Percentiles rank a stretch among this genome's conserved stretches.
Conservation (phyloP, 2,329 filamentous ascomycete species). For the Fusarium coicis region DNA sequence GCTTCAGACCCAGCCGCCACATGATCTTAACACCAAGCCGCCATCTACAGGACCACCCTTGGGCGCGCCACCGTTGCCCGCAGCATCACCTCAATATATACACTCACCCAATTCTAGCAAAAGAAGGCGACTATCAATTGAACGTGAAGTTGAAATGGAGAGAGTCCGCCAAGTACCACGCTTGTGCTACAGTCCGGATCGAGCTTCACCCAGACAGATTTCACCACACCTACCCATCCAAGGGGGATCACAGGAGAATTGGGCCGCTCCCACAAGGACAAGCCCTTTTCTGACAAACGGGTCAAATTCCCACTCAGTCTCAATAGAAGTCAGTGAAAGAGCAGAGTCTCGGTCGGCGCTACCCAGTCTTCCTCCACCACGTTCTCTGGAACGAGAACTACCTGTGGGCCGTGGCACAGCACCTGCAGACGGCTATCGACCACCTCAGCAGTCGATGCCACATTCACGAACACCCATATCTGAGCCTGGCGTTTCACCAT, state of each 20-base stretch:
- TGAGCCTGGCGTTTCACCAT: slow-evolving; percentile 48
- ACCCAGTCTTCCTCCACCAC: slow-evolving; percentile 53
- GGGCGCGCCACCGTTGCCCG: slow-evolving; percentile 43
- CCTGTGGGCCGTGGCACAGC: slow-evolving; percentile 48
- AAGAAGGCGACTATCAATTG: slow-evolving; percentile 58
- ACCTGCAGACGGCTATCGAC: slow-evolving; percentile 52
- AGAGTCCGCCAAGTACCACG: slow-evolving; percentile 59
- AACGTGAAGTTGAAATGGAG: slow-evolving; percentile 53
- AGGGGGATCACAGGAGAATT: slow-evolving; percentile 48
- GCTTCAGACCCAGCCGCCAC: slow-evolving; percentile 49
- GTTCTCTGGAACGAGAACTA: slow-evolving; percentile 52
- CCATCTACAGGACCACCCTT: slow-evolving; percentile 51
- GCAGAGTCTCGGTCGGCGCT: slow-evolving; percentile 52
- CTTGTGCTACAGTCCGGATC: slow-evolving; percentile 54
- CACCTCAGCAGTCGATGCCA: slow-evolving; percentile 40
- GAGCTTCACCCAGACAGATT: slow-evolving; percentile 46
- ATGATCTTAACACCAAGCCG: slow-evolving; percentile 47
- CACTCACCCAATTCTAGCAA: slow-evolving; percentile 62
- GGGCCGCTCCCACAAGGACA: slow-evolving; percentile 47
- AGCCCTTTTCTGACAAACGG: slow-evolving; percentile 50
- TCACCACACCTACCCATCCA: slow-evolving; percentile 48
- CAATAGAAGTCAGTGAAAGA: slow-evolving; percentile 50
- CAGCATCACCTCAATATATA: slow-evolving; percentile 59
- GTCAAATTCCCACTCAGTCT: slow-evolving; percentile 42
- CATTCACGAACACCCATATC: slow-evolving; percentile 43